Evolutionary conservation across 192 early-diverging fungal genomes (phyloP), one percentile per base, ranked within the genome.

Genomic region (Entophlyctis helioformis): DNA sequence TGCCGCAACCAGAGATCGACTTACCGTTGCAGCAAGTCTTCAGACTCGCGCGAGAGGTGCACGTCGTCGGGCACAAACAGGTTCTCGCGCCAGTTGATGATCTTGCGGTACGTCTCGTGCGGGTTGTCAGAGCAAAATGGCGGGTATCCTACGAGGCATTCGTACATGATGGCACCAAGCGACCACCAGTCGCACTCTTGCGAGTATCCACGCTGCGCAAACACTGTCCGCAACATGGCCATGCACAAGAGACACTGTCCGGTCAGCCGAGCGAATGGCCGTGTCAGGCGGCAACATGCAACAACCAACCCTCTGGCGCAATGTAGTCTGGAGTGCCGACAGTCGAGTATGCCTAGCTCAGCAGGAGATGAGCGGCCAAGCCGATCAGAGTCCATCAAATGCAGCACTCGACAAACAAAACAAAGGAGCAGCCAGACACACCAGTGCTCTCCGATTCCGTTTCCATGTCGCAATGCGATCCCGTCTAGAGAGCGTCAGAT

Each of bases 171-270:
- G 4, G 92, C 91, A 22, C 96, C 96, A 22, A 99, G 59, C 6
- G 91, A 93, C 96, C 96, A 99, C 88, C 89, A 99, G 71, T 99
- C 96, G 60, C 95, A 98, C 43, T 94, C 89, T 57, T 89, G 83
- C 45, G 86, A 83, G 69, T 99, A 99, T 7, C 95, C 95, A 39
- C 86, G 81, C 54, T 91, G 89, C 48, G 76, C 47, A 54, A 98
- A 93, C 28, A 93, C 90, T 67, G 22, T 16, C n/a, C n/a, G n/a
- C n/a, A n/a, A n/a, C n/a, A n/a, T n/a, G n/a, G n/a, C n/a, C n/a
- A n/a, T n/a, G n/a, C n/a, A n/a, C n/a, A n/a, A n/a, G n/a, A n/a
- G n/a, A n/a, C n/a, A n/a, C n/a, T n/a, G n/a, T n/a, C n/a, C n/a
- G n/a, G n/a, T n/a, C n/a, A n/a, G n/a, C n/a, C n/a, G n/a, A n/a